A percentile compares a stretch with the other conserved stretches of the same genome.
phyloP scores from a whole-genome alignment of 177 flowering plant species.

The Vitis hybrid region DNA sequence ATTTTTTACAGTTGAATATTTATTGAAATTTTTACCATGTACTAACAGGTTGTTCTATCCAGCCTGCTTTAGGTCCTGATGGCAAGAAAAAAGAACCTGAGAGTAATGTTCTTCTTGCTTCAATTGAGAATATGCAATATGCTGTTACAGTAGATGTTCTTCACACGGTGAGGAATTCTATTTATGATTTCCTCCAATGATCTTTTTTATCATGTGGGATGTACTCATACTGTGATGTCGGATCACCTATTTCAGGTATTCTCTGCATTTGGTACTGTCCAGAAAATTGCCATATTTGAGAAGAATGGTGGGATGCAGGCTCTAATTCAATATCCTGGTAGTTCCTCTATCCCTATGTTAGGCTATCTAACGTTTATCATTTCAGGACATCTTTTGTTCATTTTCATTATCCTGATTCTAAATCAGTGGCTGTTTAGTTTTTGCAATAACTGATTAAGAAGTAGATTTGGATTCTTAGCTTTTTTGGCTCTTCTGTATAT shows the following conservation, averaged over 20 bases:
- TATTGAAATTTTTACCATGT: not conserved
- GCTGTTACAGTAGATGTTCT: slow-evolving; percentile 87
- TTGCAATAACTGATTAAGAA: not conserved
- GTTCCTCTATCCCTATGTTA: not conserved
- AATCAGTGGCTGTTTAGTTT: not conserved
- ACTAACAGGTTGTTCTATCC: slow-evolving; percentile 27
- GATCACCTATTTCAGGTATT: slow-evolving; percentile 57
- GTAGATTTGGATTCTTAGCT: not conserved
- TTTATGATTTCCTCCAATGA: not conserved
- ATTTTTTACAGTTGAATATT: not conserved
- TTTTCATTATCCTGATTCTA: not conserved
- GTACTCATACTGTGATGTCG: not conserved
- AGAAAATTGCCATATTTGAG: slow-evolving; percentile 94
- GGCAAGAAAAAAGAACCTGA: slow-evolving; percentile 77
- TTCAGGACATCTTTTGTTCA: not conserved
- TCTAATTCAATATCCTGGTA: slow-evolving; percentile 82
- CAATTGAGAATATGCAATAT: slow-evolving; percentile 89
- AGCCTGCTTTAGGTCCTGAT: slow-evolving; percentile 76
- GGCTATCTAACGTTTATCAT: not conserved
- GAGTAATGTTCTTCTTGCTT: slow-evolving; percentile 90
- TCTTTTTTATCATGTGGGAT: not conserved
- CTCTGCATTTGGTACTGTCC: slow-evolving; percentile 83
- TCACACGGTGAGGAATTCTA: slow-evolving; percentile 53
- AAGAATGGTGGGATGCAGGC: slow-evolving; percentile 94
- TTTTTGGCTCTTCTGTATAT: not conserved